Conservation (phyloP, 2,329 filamentous ascomycete species). For the Curvularia lunata region DNA sequence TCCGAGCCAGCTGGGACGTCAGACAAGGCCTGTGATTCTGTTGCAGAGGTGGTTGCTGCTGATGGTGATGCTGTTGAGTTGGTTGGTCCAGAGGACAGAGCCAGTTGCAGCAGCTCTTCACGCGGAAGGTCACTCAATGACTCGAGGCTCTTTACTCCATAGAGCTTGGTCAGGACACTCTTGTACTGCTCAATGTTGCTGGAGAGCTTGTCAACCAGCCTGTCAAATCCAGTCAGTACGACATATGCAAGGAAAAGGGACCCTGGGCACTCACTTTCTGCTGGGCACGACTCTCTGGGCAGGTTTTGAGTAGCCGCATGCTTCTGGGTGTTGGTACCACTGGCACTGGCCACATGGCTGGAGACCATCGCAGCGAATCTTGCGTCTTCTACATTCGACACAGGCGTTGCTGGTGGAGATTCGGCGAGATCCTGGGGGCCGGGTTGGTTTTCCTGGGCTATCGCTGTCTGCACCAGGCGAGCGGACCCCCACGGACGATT, state of each 20-base stretch:
- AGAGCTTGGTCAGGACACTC: conserved; percentile 52
- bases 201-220: conserved; percentile 62
- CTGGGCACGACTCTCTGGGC: conserved; percentile 78
- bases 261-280: conserved; percentile 64
- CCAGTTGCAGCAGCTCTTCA: conserved; percentile 55
- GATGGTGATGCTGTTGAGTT: conserved; percentile 44
- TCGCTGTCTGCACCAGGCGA: conserved; percentile 45
- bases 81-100: conserved; percentile 51
- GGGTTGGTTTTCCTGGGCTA: conserved; percentile 44
- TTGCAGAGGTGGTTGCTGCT: conserved; percentile 35
- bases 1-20: conserved; percentile 52
- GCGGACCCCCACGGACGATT: conserved; percentile 44
- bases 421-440: conserved; percentile 49
- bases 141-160: conserved; percentile 52
- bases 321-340: conserved; percentile 79
- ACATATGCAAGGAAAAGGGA: background rate
- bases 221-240: conserved; percentile 60
- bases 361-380: conserved; percentile 83
- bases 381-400: conserved; percentile 78
- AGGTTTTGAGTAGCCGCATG: conserved; percentile 82
- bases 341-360: conserved; percentile 83
- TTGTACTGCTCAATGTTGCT: conserved; percentile 57
- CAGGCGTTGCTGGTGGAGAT: conserved; percentile 67
- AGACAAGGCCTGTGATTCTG: conserved; percentile 43
- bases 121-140: conserved; percentile 49